Conservation (phyloP, 2,329 filamentous ascomycete species). For the Clonostachys rhizophaga region DNA sequence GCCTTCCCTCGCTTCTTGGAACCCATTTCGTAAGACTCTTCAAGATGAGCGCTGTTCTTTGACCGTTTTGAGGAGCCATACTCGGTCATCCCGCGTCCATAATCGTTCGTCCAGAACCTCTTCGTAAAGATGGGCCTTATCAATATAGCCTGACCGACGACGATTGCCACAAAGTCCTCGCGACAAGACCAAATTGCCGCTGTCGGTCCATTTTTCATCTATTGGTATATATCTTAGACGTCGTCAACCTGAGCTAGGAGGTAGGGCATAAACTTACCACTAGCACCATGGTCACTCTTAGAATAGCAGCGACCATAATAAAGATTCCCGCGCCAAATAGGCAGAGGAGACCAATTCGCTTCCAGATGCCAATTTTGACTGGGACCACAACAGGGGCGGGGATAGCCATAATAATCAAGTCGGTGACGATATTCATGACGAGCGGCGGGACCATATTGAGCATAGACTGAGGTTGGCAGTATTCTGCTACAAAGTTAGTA, state of each 20-base stretch:
- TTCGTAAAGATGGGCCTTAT: slow-evolving; percentile 16
- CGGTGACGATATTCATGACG: slow-evolving; percentile 21
- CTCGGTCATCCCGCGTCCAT: no score
- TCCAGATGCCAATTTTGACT: slow-evolving; percentile 15
- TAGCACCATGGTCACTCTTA: slow-evolving; percentile 17
- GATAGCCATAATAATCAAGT: slow-evolving; percentile 23
- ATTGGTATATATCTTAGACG: no score
- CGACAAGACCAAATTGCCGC: slow-evolving; percentile 28
- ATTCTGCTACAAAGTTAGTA: not conserved
- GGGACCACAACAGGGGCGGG: slow-evolving; percentile 17
- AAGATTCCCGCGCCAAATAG: slow-evolving; percentile 23
- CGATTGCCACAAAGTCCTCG: slow-evolving; percentile 26
- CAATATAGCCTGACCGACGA: slow-evolving; percentile 26
- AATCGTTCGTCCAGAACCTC: slow-evolving; percentile 10
- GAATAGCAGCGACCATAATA: slow-evolving; percentile 18
- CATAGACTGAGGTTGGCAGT: slow-evolving; percentile 21
- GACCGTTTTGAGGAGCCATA: no score
- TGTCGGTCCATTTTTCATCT: not conserved
- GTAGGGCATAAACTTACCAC: slow-evolving; percentile 8
- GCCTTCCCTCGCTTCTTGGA: no score
- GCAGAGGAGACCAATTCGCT: slow-evolving; percentile 19
- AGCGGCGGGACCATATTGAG: slow-evolving; percentile 20
- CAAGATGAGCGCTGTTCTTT: no score
- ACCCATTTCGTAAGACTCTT: no score
- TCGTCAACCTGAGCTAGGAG: no score